These are phyloP conservation scores for Euphorbia lathyris DNA, from an alignment of 345 rosid genomes.

Conservation along the genomic window DNA sequence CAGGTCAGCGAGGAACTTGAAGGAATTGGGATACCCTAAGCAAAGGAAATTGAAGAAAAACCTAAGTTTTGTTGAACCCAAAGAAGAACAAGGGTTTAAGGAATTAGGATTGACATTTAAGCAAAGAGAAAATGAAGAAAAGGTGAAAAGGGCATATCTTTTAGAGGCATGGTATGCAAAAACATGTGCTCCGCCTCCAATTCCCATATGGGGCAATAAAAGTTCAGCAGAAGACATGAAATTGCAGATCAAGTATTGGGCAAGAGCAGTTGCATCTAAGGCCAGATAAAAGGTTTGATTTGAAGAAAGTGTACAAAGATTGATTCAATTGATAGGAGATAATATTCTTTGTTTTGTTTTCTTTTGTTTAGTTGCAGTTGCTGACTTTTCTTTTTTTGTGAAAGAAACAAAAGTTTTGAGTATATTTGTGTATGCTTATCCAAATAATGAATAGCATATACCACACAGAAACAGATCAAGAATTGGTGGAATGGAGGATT, in stretches of 20 bases:
- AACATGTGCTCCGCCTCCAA: slow-evolving; percentile 27
- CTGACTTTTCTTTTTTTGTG: neutral
- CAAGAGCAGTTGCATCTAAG: slow-evolving; percentile 68
- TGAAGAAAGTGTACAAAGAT: neutral
- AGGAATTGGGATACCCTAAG: slow-evolving; percentile 7
- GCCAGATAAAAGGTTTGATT: slow-evolving; percentile 22
- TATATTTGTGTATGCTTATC: no score
- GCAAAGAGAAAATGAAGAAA: slow-evolving; percentile 19
- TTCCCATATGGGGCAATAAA: slow-evolving; percentile 41
- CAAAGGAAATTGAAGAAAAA: slow-evolving; percentile 34
- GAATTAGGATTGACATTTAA: slow-evolving; percentile 48
- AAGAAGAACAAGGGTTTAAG: slow-evolving; percentile 45
- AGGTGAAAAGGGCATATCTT: slow-evolving; percentile 32
- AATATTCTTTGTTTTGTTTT: neutral
- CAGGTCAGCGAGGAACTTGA: slow-evolving; percentile 42
- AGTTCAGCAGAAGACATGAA: slow-evolving; percentile 51
- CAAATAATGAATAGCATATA: no score
- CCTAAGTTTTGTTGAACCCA: slow-evolving; percentile 41
- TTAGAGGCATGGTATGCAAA: slow-evolving; percentile 40
- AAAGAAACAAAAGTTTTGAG: neutral
- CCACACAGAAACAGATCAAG: no score
- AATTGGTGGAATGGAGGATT: no score
- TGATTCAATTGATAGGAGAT: neutral
- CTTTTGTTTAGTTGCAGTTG: neutral
- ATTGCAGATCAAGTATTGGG: slow-evolving; percentile 68